A percentile compares a stretch with the other conserved stretches of the same genome.
Conservation (phyloP, 129 eudicot species). For the Pseudognaphalium luteoalbum region DNA sequence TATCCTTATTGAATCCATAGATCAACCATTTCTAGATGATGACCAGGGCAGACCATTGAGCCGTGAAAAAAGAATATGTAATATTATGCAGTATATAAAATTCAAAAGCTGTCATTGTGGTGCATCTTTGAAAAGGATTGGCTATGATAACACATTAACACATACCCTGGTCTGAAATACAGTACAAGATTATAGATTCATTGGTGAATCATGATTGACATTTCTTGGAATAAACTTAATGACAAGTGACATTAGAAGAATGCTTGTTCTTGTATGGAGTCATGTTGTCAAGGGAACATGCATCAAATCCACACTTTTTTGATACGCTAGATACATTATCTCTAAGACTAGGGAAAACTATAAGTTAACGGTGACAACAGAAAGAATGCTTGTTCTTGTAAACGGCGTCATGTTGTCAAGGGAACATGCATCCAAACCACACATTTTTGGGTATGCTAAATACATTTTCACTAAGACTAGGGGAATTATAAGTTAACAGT, state of each 20-base stretch:
- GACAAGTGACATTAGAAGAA: neutral
- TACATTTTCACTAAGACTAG: too few species aligned
- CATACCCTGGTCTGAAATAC: neutral
- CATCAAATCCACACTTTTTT: neutral
- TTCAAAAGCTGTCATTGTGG: neutral
- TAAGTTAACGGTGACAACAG: neutral
- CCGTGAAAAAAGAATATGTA: neutral
- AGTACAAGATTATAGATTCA: neutral
- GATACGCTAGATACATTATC: neutral
- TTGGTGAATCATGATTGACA: neutral
- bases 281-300: neutral
- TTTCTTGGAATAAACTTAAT: neutral
- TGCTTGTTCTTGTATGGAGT: neutral
- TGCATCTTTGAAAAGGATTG: neutral
- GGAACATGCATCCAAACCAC: neutral
- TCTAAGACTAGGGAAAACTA: too few species aligned
- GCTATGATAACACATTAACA: neutral
- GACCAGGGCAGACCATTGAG: neutral
- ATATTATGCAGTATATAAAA: neutral
- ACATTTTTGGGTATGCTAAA: neutral
- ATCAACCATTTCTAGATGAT: neutral
- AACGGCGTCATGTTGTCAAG: neutral
- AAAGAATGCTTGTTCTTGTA: neutral
- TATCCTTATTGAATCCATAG: too few species aligned
- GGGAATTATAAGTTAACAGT: neutral